Conservation (phyloP, 2,329 filamentous ascomycete genomes). For the Sclerotinia subarctica region DNA sequence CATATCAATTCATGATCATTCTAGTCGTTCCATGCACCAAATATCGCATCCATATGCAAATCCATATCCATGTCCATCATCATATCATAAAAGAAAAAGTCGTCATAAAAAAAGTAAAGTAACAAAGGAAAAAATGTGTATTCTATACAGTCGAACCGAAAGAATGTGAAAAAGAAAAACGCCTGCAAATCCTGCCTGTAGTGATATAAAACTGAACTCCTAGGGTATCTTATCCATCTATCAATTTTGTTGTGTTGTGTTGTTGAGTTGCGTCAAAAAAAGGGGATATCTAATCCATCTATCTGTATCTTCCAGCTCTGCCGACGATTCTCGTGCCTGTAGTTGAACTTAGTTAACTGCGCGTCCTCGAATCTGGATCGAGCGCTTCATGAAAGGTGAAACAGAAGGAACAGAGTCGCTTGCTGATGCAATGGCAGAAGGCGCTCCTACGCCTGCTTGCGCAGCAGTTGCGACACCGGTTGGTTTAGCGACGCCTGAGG, state of each 20-base stretch:
- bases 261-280: conserved; percentile 1
- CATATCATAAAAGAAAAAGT: not conserved
- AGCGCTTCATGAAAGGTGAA: conserved; percentile 13
- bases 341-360: not conserved
- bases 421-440: not conserved
- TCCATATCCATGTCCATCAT: not conserved
- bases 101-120: not conserved
- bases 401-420: not conserved
- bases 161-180: not conserved
- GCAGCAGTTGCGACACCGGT: not conserved
- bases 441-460: not conserved
- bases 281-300: conserved; percentile 3
- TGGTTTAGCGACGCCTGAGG: not conserved
- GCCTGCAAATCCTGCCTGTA: not conserved
- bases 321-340: not conserved
- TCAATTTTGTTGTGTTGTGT: not conserved
- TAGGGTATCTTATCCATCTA: conserved; percentile 8
- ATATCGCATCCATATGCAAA: not conserved
- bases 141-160: not conserved
- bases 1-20: not conserved
- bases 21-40: not conserved
- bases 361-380: conserved; percentile 6
- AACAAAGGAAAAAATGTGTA: conserved; percentile 7
- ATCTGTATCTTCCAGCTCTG: not conserved
- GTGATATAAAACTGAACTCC: conserved; percentile 3